These are phyloP conservation scores for Globisporangium nagaii DNA, from an alignment of 352 stramenopile species.

Conservation along the genomic window DNA sequence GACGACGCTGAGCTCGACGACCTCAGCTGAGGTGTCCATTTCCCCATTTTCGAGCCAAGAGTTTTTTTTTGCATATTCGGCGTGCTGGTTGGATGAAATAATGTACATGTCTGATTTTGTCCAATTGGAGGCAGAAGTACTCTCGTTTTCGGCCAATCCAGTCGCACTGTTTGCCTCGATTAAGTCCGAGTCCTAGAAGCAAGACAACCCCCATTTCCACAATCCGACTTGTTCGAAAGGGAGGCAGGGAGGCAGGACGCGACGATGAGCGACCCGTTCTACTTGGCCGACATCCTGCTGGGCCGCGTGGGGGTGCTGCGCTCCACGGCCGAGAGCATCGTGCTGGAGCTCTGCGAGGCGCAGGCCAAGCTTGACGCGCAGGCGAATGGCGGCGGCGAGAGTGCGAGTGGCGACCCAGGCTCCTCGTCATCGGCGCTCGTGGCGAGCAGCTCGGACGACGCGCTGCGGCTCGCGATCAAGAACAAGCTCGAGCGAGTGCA, in stretches of 20 bases:
- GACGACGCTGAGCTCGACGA: slow-evolving; percentile 17
- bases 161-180: not conserved
- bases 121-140: slow-evolving; percentile 19
- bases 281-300: slow-evolving; percentile 80
- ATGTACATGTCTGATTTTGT: slow-evolving; percentile 12
- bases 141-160: not conserved
- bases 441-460: slow-evolving; percentile 40
- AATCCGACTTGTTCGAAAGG: not conserved
- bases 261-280: slow-evolving; percentile 83
- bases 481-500: slow-evolving; percentile 83
- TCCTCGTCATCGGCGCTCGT: not conserved
- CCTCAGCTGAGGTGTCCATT: slow-evolving; percentile 1
- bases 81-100: slow-evolving; percentile 7
- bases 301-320: slow-evolving; percentile 78
- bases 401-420: slow-evolving; percentile 1
- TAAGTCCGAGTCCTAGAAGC: slow-evolving; percentile 1
- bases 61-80: not conserved
- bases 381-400: slow-evolving; percentile 3
- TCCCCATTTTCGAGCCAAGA: not conserved
- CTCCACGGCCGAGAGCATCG: slow-evolving; percentile 81
- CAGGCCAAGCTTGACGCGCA: slow-evolving; percentile 53
- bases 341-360: slow-evolving; percentile 75
- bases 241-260: not conserved
- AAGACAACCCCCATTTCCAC: not conserved
- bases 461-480: slow-evolving; percentile 73